phyloP scores from a whole-genome alignment of 2,329 filamentous ascomycete species.

The Colletotrichum aenigma region DNA sequence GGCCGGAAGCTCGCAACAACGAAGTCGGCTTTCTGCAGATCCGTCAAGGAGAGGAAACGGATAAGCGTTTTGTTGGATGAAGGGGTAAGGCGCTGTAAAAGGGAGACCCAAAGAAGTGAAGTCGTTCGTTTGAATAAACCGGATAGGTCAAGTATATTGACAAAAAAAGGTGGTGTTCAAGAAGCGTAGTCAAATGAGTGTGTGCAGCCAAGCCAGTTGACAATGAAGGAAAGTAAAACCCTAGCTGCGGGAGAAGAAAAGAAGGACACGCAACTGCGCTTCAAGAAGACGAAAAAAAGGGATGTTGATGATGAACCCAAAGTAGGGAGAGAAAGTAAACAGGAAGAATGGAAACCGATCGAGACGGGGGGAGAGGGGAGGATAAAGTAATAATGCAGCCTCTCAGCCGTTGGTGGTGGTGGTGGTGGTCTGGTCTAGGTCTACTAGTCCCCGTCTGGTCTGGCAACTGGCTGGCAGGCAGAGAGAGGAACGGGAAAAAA shows the following conservation, averaged over 20 bases:
- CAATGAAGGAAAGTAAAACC: slow-evolving; percentile 45
- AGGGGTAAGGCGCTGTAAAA: background rate
- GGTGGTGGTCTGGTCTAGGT: background rate
- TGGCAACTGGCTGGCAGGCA: background rate
- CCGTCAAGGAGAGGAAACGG: slow-evolving; percentile 18
- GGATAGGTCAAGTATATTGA: slow-evolving; percentile 23
- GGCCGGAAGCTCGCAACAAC: slow-evolving; percentile 18
- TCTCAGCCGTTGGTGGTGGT: background rate
- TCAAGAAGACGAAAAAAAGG: slow-evolving; percentile 44
- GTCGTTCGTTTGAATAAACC: slow-evolving; percentile 22
- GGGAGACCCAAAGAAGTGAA: slow-evolving; percentile 19
- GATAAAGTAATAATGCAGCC: slow-evolving; percentile 34
- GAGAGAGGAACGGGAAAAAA: background rate
- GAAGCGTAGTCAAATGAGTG: slow-evolving; percentile 57
- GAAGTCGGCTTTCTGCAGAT: slow-evolving; percentile 19
- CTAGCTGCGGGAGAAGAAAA: slow-evolving; percentile 47
- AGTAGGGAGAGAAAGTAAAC: slow-evolving; percentile 30
- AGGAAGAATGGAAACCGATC: slow-evolving; percentile 22
- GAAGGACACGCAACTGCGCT: slow-evolving; percentile 35
- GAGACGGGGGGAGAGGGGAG: slow-evolving; percentile 17
- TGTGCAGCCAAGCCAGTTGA: slow-evolving; percentile 64
- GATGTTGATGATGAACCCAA: slow-evolving; percentile 27
- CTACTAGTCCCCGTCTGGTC: background rate
- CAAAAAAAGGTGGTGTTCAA: slow-evolving; percentile 33
- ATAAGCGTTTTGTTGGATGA: slow-evolving; percentile 2